These are phyloP conservation scores for Harringtonia lauricola DNA, from an alignment of 2,329 filamentous ascomycete genomes.

Conservation along the genomic window DNA sequence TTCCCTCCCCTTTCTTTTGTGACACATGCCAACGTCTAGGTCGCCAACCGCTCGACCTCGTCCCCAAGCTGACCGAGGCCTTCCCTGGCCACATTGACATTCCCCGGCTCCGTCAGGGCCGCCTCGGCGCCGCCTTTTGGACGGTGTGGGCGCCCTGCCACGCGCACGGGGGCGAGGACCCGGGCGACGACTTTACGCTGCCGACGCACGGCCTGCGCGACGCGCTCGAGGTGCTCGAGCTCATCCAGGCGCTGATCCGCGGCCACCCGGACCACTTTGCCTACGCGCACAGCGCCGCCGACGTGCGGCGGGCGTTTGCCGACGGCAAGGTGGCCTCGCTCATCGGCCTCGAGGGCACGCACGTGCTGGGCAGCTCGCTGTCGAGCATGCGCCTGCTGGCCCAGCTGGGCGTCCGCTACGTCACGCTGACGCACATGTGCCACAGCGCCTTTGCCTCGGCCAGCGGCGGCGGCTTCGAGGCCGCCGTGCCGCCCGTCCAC, in stretches of 20 bases:
- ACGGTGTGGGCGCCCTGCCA: conserved; percentile 14
- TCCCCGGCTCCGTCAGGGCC: conserved; percentile 11
- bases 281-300: neutral
- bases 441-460: conserved; percentile 1
- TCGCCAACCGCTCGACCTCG: neutral
- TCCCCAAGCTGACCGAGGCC: neutral
- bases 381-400: conserved; percentile 5
- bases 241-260: neutral
- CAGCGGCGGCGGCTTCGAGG: neutral
- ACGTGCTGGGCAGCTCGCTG: conserved; percentile 14
- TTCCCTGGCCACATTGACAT: conserved; percentile 12
- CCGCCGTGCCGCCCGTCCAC: neutral
- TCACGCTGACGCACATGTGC: conserved; percentile 4
- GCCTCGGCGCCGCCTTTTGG: conserved; percentile 15
- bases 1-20: too few species aligned
- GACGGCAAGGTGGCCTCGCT: conserved; percentile 15
- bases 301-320: conserved; percentile 11
- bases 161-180: conserved; percentile 7
- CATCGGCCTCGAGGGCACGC: conserved; percentile 16
- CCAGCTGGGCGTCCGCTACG: conserved; percentile 20
- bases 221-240: conserved; percentile 5
- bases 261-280: neutral
- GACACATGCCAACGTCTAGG: neutral
- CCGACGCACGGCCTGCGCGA: neutral
- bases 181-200: conserved; percentile 7